Percentiles rank a stretch among this genome's conserved stretches.
phyloP scores from a whole-genome alignment of 768 basidiomycete genomes.

The Sutorius australiensis region DNA sequence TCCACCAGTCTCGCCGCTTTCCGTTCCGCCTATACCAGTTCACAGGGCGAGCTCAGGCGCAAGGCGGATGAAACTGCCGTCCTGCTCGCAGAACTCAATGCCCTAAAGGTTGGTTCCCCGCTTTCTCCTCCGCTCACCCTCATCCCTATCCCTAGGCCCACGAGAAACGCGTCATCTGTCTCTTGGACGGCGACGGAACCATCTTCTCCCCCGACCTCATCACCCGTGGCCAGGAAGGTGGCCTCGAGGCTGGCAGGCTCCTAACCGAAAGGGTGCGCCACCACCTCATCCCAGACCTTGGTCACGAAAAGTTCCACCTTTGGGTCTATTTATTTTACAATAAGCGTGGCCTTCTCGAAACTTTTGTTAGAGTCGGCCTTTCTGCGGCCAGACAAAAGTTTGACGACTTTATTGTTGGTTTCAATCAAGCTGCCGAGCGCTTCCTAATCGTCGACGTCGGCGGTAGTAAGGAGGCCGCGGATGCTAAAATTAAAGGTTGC shows the following conservation, averaged over 20 bases:
- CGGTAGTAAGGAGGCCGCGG: constrained; percentile 67
- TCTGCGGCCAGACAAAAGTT: constrained; percentile 40
- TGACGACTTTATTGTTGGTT: constrained; percentile 64
- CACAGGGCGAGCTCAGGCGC: constrained; percentile 19
- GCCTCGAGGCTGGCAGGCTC: constrained; percentile 50
- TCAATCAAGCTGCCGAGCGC: constrained; percentile 64
- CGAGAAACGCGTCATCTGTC: constrained; percentile 38
- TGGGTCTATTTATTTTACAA: constrained; percentile 64
- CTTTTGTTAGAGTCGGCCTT: constrained; percentile 37
- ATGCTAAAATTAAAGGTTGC: constrained; percentile 70
- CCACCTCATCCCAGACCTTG: constrained; percentile 18
- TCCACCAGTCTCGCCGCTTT: constrained; percentile 25
- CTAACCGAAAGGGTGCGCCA: constrained; percentile 35
- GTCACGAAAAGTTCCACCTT: constrained; percentile 40
- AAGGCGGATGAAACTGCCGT: constrained; percentile 7
- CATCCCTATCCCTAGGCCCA: constrained; percentile 11
- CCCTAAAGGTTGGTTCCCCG: constrained; percentile 21
- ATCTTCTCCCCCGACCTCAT: constrained; percentile 58
- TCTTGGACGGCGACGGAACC: constrained; percentile 63
- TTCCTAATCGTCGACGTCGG: constrained; percentile 73
- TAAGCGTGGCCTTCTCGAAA: constrained; percentile 54
- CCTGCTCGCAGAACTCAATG: constrained; percentile 26
- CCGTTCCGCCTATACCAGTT: constrained; percentile 24
- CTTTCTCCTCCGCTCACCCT: not conserved
- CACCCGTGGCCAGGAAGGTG: constrained; percentile 52